Evolutionary conservation across 2,329 filamentous ascomycete species (phyloP), one percentile per base, ranked within the genome.

Genomic region (Torrubiellomyces zombiae): DNA sequence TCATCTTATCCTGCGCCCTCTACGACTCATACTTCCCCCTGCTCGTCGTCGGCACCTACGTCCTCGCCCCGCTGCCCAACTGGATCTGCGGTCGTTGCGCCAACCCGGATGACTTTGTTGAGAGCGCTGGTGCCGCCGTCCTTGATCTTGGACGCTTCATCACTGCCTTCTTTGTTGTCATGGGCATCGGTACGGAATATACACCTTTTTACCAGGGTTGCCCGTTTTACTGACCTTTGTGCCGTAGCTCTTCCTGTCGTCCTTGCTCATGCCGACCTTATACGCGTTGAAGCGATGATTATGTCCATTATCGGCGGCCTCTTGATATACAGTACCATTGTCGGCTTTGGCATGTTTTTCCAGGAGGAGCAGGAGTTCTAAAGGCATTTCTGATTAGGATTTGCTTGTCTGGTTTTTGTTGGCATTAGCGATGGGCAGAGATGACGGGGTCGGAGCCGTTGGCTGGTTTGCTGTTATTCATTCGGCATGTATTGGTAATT

Each of bases 271-370:
- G 78, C 80, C 33, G 70, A 70, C 30, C 64, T 89, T 34, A 98
- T 98, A 45, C 59, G 72, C 33, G 53, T 77, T 29, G 74, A 81
- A 26, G 89, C 89, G 24, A 92, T 93, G 74, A 59, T 82, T 47
- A 98, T 98, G 89, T 91, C 80, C 26, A 78, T 98, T 40, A 56
- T 86, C 26, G 89, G 89, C 15, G 89, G 89, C 26, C 60, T 94
- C 31, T 58, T 98, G 47, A 98, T 98, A 49, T 98, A 98, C 55
- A 81, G 82, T 29, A 98, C 89, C 24, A 94, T 98, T 48, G 91
- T 98, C 55, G 89, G 79, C 57, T 98, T 98, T 53, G 76, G 79
- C 37, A 79, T 94, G 73, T 98, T 95, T 60, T 98, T 98, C 63
- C 78, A 86, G 49, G 85, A 95, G 54, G 83, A 95, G 50, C 79